phyloP scores from a whole-genome alignment of 23 red algal species.

The Agarophyton chilense region DNA sequence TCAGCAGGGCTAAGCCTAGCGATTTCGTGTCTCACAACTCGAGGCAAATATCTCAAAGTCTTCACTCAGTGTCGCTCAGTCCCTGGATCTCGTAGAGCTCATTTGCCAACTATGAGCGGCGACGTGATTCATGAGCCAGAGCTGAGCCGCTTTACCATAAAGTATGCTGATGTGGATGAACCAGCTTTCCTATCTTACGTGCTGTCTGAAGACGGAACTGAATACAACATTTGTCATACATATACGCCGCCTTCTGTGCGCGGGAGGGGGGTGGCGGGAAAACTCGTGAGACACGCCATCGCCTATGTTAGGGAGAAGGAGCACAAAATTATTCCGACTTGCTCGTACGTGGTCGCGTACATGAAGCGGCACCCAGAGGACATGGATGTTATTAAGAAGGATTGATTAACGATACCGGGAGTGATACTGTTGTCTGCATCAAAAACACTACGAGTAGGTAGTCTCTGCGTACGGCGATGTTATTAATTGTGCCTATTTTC shows the following conservation, averaged over 20 bases:
- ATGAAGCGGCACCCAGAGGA: slow-evolving; percentile 51
- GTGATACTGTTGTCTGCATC: too few species aligned
- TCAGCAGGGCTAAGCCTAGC: neutral
- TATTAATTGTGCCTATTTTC: too few species aligned
- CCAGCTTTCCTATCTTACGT: slow-evolving; percentile 57
- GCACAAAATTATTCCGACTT: slow-evolving; percentile 65
- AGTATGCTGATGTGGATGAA: neutral
- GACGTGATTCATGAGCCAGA: slow-evolving; percentile 20
- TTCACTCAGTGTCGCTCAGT: neutral
- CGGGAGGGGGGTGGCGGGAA: slow-evolving; percentile 63
- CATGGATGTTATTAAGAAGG: slow-evolving; percentile 25
- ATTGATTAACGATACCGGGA: neutral
- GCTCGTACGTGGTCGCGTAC: slow-evolving; percentile 69
- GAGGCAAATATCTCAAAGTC: neutral
- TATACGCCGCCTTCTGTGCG: slow-evolving; percentile 60
- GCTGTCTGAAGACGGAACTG: neutral
- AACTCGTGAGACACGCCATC: slow-evolving; percentile 46
- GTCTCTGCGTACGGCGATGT: too few species aligned
- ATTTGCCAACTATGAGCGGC: neutral
- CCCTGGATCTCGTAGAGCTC: neutral
- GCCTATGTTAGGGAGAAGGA: slow-evolving; percentile 34
- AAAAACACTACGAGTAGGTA: too few species aligned
- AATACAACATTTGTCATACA: slow-evolving; percentile 59
- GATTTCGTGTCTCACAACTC: neutral
- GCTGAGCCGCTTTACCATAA: neutral